Conservation (phyloP, 768 basidiomycete species). For the Naematelia encephala region DNA sequence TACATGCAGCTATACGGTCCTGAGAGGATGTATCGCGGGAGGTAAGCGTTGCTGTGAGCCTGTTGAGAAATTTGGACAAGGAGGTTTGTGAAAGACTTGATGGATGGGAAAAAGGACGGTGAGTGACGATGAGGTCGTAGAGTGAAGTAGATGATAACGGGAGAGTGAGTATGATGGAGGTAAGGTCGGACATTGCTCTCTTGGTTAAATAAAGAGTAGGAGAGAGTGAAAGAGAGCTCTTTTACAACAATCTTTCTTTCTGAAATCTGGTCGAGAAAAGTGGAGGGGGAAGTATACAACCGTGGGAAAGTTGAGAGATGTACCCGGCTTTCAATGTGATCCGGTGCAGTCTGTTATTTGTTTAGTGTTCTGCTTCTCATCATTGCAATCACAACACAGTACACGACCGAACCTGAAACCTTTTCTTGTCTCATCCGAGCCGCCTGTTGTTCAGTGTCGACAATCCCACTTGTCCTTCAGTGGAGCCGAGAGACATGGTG, state of each 20-base stretch:
- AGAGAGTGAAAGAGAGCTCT: background rate
- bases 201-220: too few species aligned
- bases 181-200: conserved; percentile 3
- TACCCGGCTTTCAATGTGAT: background rate
- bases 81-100: conserved; percentile 18
- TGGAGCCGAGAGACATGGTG: background rate
- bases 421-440: too few species aligned
- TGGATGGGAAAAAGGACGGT: conserved; percentile 25
- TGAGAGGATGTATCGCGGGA: conserved; percentile 10
- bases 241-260: background rate
- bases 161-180: conserved; percentile 19
- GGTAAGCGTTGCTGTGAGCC: conserved; percentile 14
- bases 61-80: conserved; percentile 18
- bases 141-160: conserved; percentile 23
- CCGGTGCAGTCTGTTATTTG: background rate
- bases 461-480: too few species aligned
- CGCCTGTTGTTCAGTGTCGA: too few species aligned
- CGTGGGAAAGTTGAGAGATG: background rate
- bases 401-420: too few species aligned
- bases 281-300: background rate
- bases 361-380: background rate
- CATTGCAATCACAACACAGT: too few species aligned
- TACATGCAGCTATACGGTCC: conserved; percentile 15
- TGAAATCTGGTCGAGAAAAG: background rate
- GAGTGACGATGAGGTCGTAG: conserved; percentile 22